A percentile compares a stretch with the other conserved stretches of the same genome.
Conservation (phyloP, 1,139 yeast genomes). For the Yamadazyma sp. region DNA sequence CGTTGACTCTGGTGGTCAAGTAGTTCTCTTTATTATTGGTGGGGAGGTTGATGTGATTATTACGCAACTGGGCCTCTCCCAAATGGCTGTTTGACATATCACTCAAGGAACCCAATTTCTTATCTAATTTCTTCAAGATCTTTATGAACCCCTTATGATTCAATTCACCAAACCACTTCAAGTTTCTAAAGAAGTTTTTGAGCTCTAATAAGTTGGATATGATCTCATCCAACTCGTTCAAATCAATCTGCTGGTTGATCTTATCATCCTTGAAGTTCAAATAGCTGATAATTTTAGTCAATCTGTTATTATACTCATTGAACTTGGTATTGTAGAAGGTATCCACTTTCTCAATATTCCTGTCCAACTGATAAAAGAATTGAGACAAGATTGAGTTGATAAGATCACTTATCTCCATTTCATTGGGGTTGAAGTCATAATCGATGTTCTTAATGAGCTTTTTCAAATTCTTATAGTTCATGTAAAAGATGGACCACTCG, state of each 20-base stretch:
- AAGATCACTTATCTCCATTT: constrained; percentile 23
- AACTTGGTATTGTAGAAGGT: constrained; percentile 72
- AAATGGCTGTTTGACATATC: constrained; percentile 17
- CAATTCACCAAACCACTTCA: constrained; percentile 92
- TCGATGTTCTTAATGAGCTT: constrained; percentile 63
- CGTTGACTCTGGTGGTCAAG: constrained; percentile 66
- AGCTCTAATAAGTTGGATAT: constrained; percentile 74
- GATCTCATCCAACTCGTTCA: constrained; percentile 69
- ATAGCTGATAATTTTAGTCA: constrained; percentile 46
- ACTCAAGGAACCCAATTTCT: constrained; percentile 51
- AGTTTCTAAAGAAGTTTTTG: constrained; percentile 73
- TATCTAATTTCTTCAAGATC: constrained; percentile 87
- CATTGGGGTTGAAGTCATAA: constrained; percentile 37
- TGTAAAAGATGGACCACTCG: constrained; percentile 80
- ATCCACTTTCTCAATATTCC: constrained; percentile 80
- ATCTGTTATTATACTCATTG: constrained; percentile 70
- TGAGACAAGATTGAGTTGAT: constrained; percentile 47
- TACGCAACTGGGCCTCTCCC: not conserved
- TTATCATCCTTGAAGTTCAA: constrained; percentile 27
- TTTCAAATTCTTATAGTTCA: constrained; percentile 85
- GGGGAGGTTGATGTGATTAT: constrained; percentile 33
- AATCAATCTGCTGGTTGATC: constrained; percentile 34
- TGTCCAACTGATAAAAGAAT: constrained; percentile 77
- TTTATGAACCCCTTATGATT: constrained; percentile 89
- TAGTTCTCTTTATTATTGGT: constrained; percentile 66